Evolutionary conservation across 73 alveolate genomes (phyloP).

Genomic region (Tetrahymena borealis): DNA sequence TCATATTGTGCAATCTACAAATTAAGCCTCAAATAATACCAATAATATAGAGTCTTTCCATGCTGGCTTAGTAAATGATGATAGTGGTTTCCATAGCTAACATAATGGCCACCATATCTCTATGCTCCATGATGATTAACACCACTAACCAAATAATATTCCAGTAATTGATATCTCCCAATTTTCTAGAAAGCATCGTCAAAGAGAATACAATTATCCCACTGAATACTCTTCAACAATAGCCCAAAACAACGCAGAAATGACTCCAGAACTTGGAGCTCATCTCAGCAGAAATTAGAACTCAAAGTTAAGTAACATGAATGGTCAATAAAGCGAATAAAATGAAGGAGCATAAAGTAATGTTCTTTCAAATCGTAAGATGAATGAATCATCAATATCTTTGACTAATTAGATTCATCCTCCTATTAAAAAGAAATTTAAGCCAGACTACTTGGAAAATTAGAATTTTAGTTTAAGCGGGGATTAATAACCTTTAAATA

Average conservation of each 20-base stretch:
- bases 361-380: not conserved
- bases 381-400: not conserved
- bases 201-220: not conserved
- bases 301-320: not conserved
- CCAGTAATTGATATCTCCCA: not conserved
- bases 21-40: not conserved
- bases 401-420: not conserved
- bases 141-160: not conserved
- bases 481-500: not conserved
- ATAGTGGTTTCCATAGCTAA: not conserved
- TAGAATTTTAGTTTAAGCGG: not conserved
- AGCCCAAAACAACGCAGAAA: not conserved
- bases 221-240: not conserved
- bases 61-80: not conserved
- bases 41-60: not conserved
- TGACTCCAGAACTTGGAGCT: not conserved
- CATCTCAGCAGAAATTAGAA: not conserved
- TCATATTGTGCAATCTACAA: not conserved
- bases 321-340: not conserved
- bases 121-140: not conserved
- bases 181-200: not conserved
- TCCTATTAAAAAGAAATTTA: not conserved
- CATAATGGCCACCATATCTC: not conserved
- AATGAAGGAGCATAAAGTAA: not conserved
- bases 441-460: not conserved